Base-by-base conservation (phyloP, 129 eudicot genomes). In the Flaveria ramosissima region DNA sequence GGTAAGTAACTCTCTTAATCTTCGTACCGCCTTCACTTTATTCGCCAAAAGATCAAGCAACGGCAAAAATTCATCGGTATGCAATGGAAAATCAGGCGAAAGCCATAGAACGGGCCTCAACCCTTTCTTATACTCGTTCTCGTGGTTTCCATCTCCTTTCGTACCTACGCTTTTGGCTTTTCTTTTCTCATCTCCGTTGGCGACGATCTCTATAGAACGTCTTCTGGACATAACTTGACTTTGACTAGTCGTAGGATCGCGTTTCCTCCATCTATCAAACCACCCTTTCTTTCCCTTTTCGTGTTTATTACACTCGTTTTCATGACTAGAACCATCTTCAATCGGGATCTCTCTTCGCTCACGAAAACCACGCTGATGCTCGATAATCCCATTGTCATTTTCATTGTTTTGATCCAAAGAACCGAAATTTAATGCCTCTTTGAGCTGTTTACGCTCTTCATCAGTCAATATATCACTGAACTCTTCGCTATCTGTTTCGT, bases 91-190 rank as follows among this genome's bases (percentile, higher is more conserved):
- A 70, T 85, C 81, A 0, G 96, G 92, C 4, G 98, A 82, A 70
- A 92, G 95, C 96, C 96, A 92, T 16, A 92, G 83, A 72, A 88
- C 63, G 19, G 98, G 98, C 83, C 90, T 92, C 88, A 92, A 80
- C 12, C 98, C 96, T 85, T 92, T 92, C 83, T 92, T 92, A 73
- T 90, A 92, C 82, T 92, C 97, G 61, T 75, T 89, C 80, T 90
- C 98, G 10, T 78, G 87, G 62, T 36, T 79, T 13, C 65, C 89
- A 56, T 92, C 88, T 71, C 83, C 84, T 14, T 86, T 77, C 53
- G 81, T 76, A 78, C 74, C 74, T 48, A 39, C 3, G 66, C 81
- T 70, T 65, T 82, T 52, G 43, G 51, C 87, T 43, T 70, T 84
- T 67, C 81, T 71, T 50, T 62, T 77, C 73, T 83, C 85, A 7